These are phyloP conservation scores for Flammula alnicola DNA, from an alignment of 1,284 basidiomycete genomes.

Conservation along the genomic window DNA sequence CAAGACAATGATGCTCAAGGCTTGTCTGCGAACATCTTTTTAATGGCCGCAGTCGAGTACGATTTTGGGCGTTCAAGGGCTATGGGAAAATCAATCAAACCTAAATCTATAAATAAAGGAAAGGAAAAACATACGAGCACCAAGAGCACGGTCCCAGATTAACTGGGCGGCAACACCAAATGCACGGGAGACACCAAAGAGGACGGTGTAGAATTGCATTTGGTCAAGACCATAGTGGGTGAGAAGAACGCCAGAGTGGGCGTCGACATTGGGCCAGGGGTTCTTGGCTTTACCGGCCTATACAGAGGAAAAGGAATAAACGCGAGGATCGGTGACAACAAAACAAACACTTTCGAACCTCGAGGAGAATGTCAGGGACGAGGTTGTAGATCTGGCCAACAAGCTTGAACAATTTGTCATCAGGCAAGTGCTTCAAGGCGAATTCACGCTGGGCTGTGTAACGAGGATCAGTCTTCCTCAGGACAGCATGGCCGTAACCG, in stretches of 20 bases:
- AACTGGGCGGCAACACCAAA: slow-evolving; percentile 90
- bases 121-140: slow-evolving; percentile 72
- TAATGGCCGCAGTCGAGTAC: slow-evolving; percentile 77
- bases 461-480: slow-evolving; percentile 97
- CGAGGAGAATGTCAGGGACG: slow-evolving; percentile 91
- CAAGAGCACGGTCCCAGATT: slow-evolving; percentile 96
- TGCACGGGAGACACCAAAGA: slow-evolving; percentile 96
- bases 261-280: slow-evolving; percentile 95
- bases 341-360: slow-evolving; percentile 53
- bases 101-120: background rate
- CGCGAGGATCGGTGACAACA: background rate
- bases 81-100: slow-evolving; percentile 31
- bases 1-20: slow-evolving; percentile 27
- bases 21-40: slow-evolving; percentile 73
- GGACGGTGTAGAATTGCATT: slow-evolving; percentile 95
- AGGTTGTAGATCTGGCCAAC: slow-evolving; percentile 93
- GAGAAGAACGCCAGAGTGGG: slow-evolving; percentile 94
- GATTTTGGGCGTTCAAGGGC: slow-evolving; percentile 89
- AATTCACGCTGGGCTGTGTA: slow-evolving; percentile 97
- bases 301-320: slow-evolving; percentile 6
- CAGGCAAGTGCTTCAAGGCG: slow-evolving; percentile 86
- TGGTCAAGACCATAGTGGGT: slow-evolving; percentile 89
- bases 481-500: slow-evolving; percentile 95
- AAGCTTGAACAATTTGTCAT: slow-evolving; percentile 91
- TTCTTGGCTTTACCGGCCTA: slow-evolving; percentile 93